phyloP scores from a whole-genome alignment of 2,329 filamentous ascomycete genomes.

The Pseudocercospora eumusae region DNA sequence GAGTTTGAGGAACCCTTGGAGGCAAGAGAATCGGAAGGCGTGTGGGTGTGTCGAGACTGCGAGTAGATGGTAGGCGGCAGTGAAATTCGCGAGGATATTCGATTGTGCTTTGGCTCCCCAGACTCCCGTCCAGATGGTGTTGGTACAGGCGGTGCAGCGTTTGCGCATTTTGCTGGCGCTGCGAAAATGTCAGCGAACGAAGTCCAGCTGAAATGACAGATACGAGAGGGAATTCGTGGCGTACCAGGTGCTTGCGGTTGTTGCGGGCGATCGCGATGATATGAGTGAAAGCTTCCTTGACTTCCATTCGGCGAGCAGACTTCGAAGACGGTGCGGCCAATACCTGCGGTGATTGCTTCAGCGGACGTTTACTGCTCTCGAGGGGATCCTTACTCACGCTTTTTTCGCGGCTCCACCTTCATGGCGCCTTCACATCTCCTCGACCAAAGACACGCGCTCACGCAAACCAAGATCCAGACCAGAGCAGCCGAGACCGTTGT shows the following conservation, averaged over 20 bases:
- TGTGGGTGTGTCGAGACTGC: background rate
- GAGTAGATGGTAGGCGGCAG: background rate
- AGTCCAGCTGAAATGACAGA: background rate
- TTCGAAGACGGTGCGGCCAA: background rate
- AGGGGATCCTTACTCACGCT: background rate
- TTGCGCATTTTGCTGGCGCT: background rate
- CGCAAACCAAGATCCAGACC: conserved; percentile 11
- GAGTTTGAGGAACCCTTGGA: background rate
- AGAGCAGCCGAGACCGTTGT: conserved; percentile 4
- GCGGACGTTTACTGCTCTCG: background rate
- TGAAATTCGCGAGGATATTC: background rate
- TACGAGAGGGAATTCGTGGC: background rate
- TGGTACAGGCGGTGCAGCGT: background rate
- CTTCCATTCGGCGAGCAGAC: conserved; percentile 8
- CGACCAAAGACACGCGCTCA: background rate
- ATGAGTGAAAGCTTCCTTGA: conserved; percentile 4
- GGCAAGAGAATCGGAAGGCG: background rate
- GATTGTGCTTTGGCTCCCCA: background rate
- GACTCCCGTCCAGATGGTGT: background rate
- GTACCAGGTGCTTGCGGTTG: background rate
- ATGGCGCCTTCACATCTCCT: background rate
- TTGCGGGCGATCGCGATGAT: conserved; percentile 1
- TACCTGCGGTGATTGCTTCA: background rate
- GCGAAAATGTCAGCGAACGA: conserved; percentile 2
- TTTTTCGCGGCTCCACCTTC: background rate